These are phyloP conservation scores for Cydonia oblonga DNA, from an alignment of 331 rosid species.

Conservation along the genomic window DNA sequence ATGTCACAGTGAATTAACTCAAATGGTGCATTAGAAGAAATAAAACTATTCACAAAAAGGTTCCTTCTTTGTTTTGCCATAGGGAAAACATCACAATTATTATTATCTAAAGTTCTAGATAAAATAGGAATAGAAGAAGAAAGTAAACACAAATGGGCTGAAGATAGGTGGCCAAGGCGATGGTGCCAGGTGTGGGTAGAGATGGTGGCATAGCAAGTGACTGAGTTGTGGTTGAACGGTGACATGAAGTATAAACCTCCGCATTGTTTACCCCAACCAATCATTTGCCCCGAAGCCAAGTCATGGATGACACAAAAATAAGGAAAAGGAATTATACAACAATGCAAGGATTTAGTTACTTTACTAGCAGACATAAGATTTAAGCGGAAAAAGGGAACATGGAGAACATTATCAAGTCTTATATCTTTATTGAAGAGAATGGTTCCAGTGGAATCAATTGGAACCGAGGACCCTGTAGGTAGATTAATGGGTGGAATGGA, in stretches of 20 bases:
- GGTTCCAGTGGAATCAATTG: neutral
- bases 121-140: neutral
- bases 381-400: neutral
- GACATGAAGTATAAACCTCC: neutral
- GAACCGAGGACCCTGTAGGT: neutral
- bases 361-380: neutral
- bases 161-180: neutral
- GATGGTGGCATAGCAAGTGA: neutral
- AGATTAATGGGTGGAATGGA: too few relatives aligned
- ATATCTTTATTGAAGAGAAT: too few relatives aligned
- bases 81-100: neutral
- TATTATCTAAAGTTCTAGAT: neutral
- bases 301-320: neutral
- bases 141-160: neutral
- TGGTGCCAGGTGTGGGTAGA: neutral
- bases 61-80: too few relatives aligned
- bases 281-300: neutral
- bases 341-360: neutral
- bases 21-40: too few relatives aligned
- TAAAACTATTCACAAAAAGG: too few relatives aligned
- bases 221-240: too few relatives aligned
- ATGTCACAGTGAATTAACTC: too few relatives aligned
- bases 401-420: neutral
- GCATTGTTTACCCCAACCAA: neutral
- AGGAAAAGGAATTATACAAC: neutral